Conservation (phyloP, 1,284 basidiomycete genomes). For the Coniferiporia weirii region DNA sequence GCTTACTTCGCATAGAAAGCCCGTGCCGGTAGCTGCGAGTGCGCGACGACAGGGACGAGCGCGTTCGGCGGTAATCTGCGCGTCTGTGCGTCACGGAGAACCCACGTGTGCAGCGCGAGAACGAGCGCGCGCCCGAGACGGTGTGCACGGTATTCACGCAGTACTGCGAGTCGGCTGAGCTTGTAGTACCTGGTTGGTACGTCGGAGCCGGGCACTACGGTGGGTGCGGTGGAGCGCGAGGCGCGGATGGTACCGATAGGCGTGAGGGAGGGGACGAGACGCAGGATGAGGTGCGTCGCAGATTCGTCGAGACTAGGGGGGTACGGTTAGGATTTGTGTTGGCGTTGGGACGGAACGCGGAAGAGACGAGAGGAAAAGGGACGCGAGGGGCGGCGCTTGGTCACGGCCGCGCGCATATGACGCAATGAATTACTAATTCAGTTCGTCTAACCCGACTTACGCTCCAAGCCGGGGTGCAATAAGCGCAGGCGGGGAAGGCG, state of each 20-base stretch:
- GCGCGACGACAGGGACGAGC: slow-evolving; percentile 40
- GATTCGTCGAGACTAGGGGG: slow-evolving; percentile 48
- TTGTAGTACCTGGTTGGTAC: slow-evolving; percentile 44
- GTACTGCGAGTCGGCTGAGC: slow-evolving; percentile 62
- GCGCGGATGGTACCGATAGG: slow-evolving; percentile 66
- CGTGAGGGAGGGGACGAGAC: slow-evolving; percentile 49
- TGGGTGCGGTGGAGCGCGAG: slow-evolving; percentile 5
- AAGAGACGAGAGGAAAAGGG: no score
- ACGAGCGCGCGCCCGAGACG: slow-evolving; percentile 62
- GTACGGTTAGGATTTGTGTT: neutral
- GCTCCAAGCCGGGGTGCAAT: no score
- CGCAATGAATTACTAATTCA: no score
- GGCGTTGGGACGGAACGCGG: neutral
- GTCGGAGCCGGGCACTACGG: no score
- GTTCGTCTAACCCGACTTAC: no score
- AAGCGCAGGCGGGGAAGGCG: neutral
- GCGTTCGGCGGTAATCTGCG: slow-evolving; percentile 21
- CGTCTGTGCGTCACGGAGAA: slow-evolving; percentile 35
- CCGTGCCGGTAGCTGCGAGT: slow-evolving; percentile 67
- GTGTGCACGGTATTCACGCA: slow-evolving; percentile 57
- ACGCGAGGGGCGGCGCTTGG: no score
- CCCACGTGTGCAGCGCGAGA: slow-evolving; percentile 53
- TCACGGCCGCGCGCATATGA: no score
- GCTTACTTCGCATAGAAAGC: slow-evolving; percentile 71
- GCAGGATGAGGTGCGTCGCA: slow-evolving; percentile 65